phyloP scores from a whole-genome alignment of 1,139 yeast species.

The Candida sojae region DNA sequence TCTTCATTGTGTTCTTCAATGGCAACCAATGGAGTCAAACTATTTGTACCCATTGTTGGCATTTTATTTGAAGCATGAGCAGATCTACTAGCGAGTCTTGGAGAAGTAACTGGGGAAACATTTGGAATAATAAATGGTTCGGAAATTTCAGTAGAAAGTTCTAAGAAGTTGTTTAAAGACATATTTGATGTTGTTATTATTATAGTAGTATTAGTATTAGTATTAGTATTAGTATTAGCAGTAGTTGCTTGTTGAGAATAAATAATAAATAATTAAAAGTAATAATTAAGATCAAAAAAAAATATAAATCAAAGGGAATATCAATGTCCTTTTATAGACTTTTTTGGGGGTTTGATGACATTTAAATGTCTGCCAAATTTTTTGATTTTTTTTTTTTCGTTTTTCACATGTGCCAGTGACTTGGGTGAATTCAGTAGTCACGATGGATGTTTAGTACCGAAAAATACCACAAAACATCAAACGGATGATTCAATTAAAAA shows the following conservation, averaged over 20 bases:
- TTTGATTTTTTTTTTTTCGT: background rate
- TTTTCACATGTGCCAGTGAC: background rate
- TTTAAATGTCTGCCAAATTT: background rate
- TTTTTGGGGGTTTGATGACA: background rate
- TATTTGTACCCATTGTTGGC: conserved; percentile 12
- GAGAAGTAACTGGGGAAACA: conserved; percentile 59
- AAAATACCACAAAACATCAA: background rate
- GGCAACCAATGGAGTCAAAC: conserved; percentile 11
- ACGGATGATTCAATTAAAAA: background rate
- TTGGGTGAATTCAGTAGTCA: no score
- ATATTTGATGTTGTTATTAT: conserved; percentile 5
- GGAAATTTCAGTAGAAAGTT: conserved; percentile 55
- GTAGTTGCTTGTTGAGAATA: background rate
- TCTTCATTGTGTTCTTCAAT: conserved; percentile 9
- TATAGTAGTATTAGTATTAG: no score
- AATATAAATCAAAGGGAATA: background rate
- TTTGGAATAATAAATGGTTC: conserved; percentile 67
- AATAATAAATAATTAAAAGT: background rate
- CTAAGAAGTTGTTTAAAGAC: conserved; percentile 16
- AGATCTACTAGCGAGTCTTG: conserved; percentile 23
- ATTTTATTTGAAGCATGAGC: conserved; percentile 4
- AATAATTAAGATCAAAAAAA: background rate
- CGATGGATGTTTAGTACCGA: conserved; percentile 1
- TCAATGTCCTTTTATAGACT: conserved; percentile 3
- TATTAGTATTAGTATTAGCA: background rate